Evolutionary conservation across 2,329 filamentous ascomycete species (phyloP).

Genomic region (Hymenoscyphus occultus): DNA sequence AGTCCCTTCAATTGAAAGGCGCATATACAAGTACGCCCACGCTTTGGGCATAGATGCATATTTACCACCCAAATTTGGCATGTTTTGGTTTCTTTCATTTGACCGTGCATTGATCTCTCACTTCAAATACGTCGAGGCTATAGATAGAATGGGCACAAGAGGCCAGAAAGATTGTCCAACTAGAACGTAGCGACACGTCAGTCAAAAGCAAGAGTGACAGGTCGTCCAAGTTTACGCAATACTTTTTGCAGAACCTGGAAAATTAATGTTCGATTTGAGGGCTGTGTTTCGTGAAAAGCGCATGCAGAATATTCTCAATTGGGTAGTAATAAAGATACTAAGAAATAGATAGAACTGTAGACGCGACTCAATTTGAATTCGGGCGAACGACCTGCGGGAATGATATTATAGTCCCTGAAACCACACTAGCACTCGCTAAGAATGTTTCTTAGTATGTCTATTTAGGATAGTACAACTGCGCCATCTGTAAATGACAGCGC

Average conservation of each 20-base stretch:
- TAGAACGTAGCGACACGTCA: background rate
- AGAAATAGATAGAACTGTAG: background rate
- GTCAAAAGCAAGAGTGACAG: background rate
- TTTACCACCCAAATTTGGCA: background rate
- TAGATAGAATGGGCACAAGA: conserved; percentile 5
- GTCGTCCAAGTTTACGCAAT: background rate
- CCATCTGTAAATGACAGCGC: background rate
- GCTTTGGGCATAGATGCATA: conserved; percentile 16
- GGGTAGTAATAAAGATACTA: background rate
- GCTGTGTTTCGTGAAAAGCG: background rate
- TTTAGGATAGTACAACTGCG: background rate
- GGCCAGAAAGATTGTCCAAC: conserved; percentile 1
- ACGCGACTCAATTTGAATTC: background rate
- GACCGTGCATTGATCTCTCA: background rate
- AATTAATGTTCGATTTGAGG: background rate
- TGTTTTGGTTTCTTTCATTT: background rate
- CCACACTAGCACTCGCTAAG: background rate
- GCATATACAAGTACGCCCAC: conserved; percentile 9
- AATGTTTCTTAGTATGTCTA: background rate
- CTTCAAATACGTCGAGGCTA: background rate
- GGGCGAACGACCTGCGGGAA: background rate
- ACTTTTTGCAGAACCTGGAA: background rate
- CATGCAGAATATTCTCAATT: background rate
- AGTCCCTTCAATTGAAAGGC: background rate
- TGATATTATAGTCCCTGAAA: background rate